Base-by-base conservation (phyloP, 192 early-diverging fungal genomes). In the Allomyces javanicus region DNA sequence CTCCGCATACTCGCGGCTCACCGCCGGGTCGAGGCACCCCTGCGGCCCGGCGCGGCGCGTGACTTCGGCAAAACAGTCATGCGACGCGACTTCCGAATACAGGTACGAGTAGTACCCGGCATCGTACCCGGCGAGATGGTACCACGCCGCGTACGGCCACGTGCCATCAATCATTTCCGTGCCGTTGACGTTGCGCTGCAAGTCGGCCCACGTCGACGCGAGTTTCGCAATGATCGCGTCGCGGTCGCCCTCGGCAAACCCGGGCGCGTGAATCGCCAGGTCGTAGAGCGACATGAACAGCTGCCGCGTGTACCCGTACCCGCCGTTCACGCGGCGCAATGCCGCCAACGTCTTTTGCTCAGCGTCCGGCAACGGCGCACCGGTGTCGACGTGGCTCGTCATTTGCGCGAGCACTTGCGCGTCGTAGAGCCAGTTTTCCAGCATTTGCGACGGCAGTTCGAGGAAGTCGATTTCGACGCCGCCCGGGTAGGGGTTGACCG, bases 381-480 rank as follows among this genome's bases (percentile, higher is more conserved):
- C 27, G 0, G 67, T 68, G 22, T 43, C 24, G 55, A 66, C 23
- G 50, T 68, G 67, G 10, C 12, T 24, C 10, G 67, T 25, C 21
- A 68, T 24, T 25, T 22, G 62, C 25, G 43, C 44, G 22, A 68
- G 65, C 22, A 68, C 63, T 17, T 25, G 43, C 24, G 65, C 23
- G 26, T 68, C 62, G 44, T 27, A 68, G 23, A 68, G 11, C 62
- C 58, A 68, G 65, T 68, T 68, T 26, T 68, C 67, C 25, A 68
- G 45, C 63, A 64, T 68, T 68, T 68, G 67, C 3, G 67, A 68
- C 12, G 67, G 67, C 23, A 44, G 25, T 22, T 68, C 67, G 22
- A 68, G n/a, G 24, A 50, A 64, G 27, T 68, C 66, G 23, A 69
- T 63, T 68, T 69, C 68, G 24, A 69, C 66, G 6, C 68, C 68